These are phyloP conservation scores for Nematocida sp. DNA, from an alignment of 371 early-diverging fungal species.

Conservation along the genomic window DNA sequence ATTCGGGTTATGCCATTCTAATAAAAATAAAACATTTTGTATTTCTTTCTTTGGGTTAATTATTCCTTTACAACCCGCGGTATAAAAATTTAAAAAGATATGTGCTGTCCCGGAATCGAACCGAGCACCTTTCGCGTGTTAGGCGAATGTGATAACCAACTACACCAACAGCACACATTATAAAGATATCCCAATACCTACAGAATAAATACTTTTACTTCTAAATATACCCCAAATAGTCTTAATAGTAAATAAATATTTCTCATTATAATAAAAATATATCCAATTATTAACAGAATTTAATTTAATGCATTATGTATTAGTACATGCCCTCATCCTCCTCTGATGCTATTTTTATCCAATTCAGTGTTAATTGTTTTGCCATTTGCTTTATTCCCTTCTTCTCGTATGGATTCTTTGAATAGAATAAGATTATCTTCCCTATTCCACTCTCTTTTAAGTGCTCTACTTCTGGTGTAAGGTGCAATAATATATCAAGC, in stretches of 20 bases:
- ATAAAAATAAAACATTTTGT: too few relatives aligned
- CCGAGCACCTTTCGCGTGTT: constrained; percentile 82
- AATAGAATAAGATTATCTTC: constrained; percentile 84
- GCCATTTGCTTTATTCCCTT: constrained; percentile 76
- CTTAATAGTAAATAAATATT: not conserved
- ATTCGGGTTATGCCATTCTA: not conserved
- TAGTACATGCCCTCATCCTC: constrained; percentile 5
- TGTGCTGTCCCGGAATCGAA: constrained; percentile 75
- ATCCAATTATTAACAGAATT: not conserved
- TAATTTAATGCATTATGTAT: not conserved
- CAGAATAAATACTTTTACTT: too few relatives aligned
- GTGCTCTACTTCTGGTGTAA: constrained; percentile 80
- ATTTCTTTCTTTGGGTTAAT: too few relatives aligned
- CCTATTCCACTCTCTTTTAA: constrained; percentile 82
- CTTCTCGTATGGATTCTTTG: constrained; percentile 78
- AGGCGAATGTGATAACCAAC: constrained; percentile 84
- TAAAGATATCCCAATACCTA: too few relatives aligned
- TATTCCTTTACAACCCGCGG: not conserved
- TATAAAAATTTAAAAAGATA: constrained; percentile 38
- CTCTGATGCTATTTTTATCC: constrained; percentile 57
- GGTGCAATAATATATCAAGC: constrained; percentile 75
- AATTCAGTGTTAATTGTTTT: constrained; percentile 75
- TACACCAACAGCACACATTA: constrained; percentile 76
- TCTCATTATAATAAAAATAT: not conserved
- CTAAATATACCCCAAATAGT: too few relatives aligned